A percentile compares a stretch with the other conserved stretches of the same genome.
phyloP scores from a whole-genome alignment of 306 rosid genomes.

The Carpinus fangiana region DNA sequence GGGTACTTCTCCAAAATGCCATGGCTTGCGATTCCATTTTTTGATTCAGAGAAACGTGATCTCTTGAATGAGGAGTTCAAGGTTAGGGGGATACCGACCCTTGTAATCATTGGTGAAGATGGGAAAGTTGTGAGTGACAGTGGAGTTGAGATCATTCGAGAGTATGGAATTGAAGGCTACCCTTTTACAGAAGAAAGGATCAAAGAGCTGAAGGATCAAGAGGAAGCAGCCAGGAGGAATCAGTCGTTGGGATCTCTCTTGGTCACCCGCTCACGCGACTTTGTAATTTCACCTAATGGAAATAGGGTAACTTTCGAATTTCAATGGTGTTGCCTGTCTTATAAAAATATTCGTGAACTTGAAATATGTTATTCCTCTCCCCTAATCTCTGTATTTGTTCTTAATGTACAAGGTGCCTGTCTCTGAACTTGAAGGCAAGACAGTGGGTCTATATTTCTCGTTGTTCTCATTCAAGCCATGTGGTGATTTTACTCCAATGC shows the following conservation, averaged over 20 bases:
- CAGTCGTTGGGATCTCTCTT: slow-evolving; percentile 56
- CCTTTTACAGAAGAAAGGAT: slow-evolving; percentile 60
- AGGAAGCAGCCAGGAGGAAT: slow-evolving; percentile 51
- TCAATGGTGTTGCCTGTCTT: background rate
- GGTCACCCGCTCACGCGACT: slow-evolving; percentile 52
- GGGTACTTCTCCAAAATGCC: slow-evolving; percentile 76
- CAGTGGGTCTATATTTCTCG: slow-evolving; percentile 61
- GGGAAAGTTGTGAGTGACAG: slow-evolving; percentile 46
- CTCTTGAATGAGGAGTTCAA: slow-evolving; percentile 50
- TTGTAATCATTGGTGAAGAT: slow-evolving; percentile 49
- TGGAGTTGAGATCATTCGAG: slow-evolving; percentile 44
- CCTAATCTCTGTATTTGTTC: slow-evolving; percentile 20
- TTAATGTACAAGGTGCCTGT: slow-evolving; percentile 44
- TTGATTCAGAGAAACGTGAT: slow-evolving; percentile 47
- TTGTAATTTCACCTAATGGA: slow-evolving; percentile 54
- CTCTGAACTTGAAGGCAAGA: slow-evolving; percentile 73
- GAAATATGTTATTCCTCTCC: slow-evolving; percentile 14
- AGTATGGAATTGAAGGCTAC: slow-evolving; percentile 54
- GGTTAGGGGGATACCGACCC: slow-evolving; percentile 61
- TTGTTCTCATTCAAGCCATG: slow-evolving; percentile 20
- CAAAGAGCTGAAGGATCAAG: slow-evolving; percentile 45
- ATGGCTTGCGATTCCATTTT: slow-evolving; percentile 74
- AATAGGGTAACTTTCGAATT: slow-evolving; percentile 39
- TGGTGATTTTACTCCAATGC: slow-evolving; percentile 42
- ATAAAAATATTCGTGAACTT: slow-evolving; percentile 4